Evolutionary conservation across 768 basidiomycete genomes (phyloP).

Genomic region (Calocybe gangraenosa): DNA sequence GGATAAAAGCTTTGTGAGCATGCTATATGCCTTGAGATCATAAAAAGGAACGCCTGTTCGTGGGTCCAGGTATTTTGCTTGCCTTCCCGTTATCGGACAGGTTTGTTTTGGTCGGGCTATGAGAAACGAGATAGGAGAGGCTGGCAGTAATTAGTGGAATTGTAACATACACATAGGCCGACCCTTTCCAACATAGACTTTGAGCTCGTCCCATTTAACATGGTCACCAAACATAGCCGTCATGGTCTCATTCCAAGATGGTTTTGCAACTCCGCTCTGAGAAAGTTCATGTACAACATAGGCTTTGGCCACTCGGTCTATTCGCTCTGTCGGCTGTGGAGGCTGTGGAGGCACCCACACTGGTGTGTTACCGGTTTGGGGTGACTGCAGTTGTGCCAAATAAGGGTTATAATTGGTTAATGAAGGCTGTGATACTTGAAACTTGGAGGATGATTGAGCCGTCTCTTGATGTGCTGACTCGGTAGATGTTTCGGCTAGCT

Average conservation of each 20-base stretch:
- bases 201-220: conserved; percentile 73
- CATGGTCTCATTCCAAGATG: conserved; percentile 72
- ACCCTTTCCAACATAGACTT: conserved; percentile 59
- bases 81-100: conserved; percentile 77
- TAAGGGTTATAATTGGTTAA: conserved; percentile 16
- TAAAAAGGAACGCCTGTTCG: conserved; percentile 78
- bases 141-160: background rate
- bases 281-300: conserved; percentile 66
- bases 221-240: conserved; percentile 81
- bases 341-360: conserved; percentile 9
- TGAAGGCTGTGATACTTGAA: conserved; percentile 7
- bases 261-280: conserved; percentile 46
- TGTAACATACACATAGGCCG: conserved; percentile 54
- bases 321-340: conserved; percentile 29
- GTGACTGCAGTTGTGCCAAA: conserved; percentile 11
- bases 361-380: background rate
- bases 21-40: conserved; percentile 57
- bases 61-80: conserved; percentile 79
- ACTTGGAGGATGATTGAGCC: background rate
- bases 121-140: conserved; percentile 1
- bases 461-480: conserved; percentile 2
- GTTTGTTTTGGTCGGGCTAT: conserved; percentile 60
- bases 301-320: conserved; percentile 57
- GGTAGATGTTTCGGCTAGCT: background rate
- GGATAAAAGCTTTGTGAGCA: conserved; percentile 54